Conservation (phyloP, 2,329 filamentous ascomycete species). For the Orbilia oligospora region DNA sequence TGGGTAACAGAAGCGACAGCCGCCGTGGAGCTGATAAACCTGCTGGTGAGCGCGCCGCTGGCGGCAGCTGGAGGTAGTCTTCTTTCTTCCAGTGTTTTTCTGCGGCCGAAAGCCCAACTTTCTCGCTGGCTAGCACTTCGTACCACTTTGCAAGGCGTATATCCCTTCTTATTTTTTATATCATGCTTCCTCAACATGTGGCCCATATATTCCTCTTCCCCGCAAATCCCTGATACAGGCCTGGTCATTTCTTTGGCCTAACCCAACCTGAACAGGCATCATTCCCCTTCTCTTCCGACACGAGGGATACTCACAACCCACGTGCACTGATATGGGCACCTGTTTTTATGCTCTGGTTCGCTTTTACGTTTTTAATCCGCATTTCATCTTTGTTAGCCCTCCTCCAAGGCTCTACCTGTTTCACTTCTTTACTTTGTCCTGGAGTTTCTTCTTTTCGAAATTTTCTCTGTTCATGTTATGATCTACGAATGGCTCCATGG, state of each 20-base stretch:
- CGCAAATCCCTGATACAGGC: background rate
- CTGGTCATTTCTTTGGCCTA: constrained; percentile 7
- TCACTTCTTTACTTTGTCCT: constrained; percentile 39
- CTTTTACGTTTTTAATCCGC: constrained; percentile 54
- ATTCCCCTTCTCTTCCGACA: background rate
- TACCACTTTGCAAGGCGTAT: constrained; percentile 20
- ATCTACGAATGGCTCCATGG: constrained; percentile 32
- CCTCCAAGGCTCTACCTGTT: constrained; percentile 35
- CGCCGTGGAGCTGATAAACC: constrained; percentile 51
- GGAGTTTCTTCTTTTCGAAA: constrained; percentile 35
- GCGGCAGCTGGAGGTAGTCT: constrained; percentile 53
- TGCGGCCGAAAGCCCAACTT: constrained; percentile 1
- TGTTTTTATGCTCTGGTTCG: constrained; percentile 27
- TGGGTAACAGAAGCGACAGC: constrained; percentile 50
- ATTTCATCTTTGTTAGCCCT: constrained; percentile 39
- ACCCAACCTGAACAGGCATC: constrained; percentile 5
- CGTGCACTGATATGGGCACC: constrained; percentile 33
- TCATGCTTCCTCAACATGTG: constrained; percentile 25
- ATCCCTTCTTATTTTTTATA: constrained; percentile 15
- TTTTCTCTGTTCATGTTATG: constrained; percentile 41
- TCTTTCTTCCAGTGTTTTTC: constrained; percentile 15
- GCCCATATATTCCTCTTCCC: constrained; percentile 1
- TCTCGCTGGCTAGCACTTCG: constrained; percentile 6
- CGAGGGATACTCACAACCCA: constrained; percentile 15
- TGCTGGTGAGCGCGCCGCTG: constrained; percentile 49